Percentiles rank a stretch among this genome's conserved stretches.
Conservation (phyloP, 2,329 filamentous ascomycete species). For the Raffaelea albimanens region DNA sequence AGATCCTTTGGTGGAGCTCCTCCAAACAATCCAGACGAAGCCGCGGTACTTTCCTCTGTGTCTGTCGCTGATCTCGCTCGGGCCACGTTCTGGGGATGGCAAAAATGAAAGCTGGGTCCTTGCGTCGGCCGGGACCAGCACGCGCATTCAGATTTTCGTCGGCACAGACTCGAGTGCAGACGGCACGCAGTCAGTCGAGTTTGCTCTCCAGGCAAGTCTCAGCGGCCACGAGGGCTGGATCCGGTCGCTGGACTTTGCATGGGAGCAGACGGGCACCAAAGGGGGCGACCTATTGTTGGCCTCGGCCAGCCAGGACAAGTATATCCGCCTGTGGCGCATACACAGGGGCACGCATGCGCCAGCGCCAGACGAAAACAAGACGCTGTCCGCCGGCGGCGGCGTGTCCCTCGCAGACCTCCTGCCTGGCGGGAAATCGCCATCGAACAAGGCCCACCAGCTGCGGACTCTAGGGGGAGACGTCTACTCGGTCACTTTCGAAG, state of each 20-base stretch:
- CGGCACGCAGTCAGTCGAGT: constrained; percentile 34
- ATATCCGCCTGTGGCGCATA: constrained; percentile 86
- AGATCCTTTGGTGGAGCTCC: constrained; percentile 52
- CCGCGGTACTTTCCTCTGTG: constrained; percentile 78
- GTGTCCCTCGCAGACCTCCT: constrained; percentile 51
- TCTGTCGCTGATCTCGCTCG: constrained; percentile 60
- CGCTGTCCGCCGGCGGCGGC: too few relatives aligned
- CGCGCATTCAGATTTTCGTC: constrained; percentile 71
- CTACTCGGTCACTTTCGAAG: constrained; percentile 86
- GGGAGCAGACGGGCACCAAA: constrained; percentile 39
- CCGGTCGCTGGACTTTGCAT: constrained; percentile 69
- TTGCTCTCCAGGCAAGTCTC: constrained; percentile 66
- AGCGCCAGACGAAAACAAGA: not conserved
- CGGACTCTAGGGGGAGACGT: too few relatives aligned
- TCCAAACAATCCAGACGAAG: constrained; percentile 62
- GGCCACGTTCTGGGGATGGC: constrained; percentile 30
- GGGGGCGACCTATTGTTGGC: constrained; percentile 66
- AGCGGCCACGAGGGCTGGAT: constrained; percentile 94
- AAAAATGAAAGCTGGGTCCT: constrained; percentile 58
- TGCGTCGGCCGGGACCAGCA: constrained; percentile 77
- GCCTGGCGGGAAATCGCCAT: constrained; percentile 58
- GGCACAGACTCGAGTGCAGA: constrained; percentile 20
- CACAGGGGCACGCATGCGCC: constrained; percentile 54
- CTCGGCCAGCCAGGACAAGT: constrained; percentile 95
- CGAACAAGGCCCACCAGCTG: constrained; percentile 82